Evolutionary conservation across 768 basidiomycete species (phyloP), one percentile per base, ranked within the genome.

Genomic region (Tephrocybe sp.): DNA sequence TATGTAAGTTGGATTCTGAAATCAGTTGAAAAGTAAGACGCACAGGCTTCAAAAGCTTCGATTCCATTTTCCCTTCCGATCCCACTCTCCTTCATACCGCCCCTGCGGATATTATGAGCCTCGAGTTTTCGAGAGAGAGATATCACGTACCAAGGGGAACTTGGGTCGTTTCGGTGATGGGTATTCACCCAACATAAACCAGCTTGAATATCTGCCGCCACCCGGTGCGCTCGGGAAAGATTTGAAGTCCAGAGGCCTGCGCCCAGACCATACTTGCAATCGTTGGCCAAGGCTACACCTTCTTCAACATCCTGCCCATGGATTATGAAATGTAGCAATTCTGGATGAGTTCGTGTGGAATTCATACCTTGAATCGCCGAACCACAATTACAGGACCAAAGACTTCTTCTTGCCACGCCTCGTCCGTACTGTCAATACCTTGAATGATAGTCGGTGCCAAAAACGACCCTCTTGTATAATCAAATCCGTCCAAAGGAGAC

Each of bases 131-230:
- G 12, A 48, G 7, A 22, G 32, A 34, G 26, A 30, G 8, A n/a
- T 20, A 45, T 8, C 33, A 63, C 78, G 34, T 62, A 89, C 91
- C 92, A 94, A 35, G 92, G 90, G 30, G 88, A 91, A 55, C 86
- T 87, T 7, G 92, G 92, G 62, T 93, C 90, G 59, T 94, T 93
- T 40, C 91, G 79, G 61, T 94, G 92, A 57, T 92, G 89, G 0
- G 87, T 91, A 62, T 94, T 93, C 33, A 92, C 80, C 92, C 92
- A 94, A 39, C 89, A 86, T 26, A 93, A 61, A 4, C 92, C 92
- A 14, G 85, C 73, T 57, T 93, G 76, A 32, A 94, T 83, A 31
- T 72, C 71, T 44, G 76, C 77, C 5, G 90, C 78, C 2, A 91
- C 78, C 3, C 86, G 82, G 62, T 92, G 89, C 9, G 87, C 90